Evolutionary conservation across 2,329 filamentous ascomycete genomes (phyloP), one percentile per base, ranked within the genome.

Genomic region (Uncinocarpus reesii): DNA sequence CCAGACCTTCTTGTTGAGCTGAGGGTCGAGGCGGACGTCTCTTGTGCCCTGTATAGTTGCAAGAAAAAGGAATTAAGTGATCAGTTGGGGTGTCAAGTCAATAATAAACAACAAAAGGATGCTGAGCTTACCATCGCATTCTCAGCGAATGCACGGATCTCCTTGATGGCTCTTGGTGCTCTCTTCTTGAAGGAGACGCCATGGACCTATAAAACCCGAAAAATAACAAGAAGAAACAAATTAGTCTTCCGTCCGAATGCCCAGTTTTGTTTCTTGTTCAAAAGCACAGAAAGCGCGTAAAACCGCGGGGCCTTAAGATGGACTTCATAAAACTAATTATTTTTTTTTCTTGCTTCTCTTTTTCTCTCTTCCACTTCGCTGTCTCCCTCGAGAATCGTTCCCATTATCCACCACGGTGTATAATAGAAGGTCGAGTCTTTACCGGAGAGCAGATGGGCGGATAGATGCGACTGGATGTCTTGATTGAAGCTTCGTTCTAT

Each of bases 1-100:
- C 92, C 92, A 98, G 72, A 98, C 90, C 82, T 98, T 96, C 86
- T 98, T 98, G 85, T 98, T 98, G 68, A 98, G 78, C 77, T 92
- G 85, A 68, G 92, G 92, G 81, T 98, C 92, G 69, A 98, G 76
- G 65, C 92, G 92, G 76, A 98, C 92, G 71, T 98, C 92, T 67
- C 79, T 75, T 75, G 92, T 98, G 70, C 90, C 90, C 92, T 98
- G 40, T 35, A 28, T 21, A n/a, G 16, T 43, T 15, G 37, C 18
- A 23, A 24, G 52, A 28, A 44, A 42, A 41, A 11, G 29, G 32
- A 37, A 52, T 37, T 53, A 49, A 42, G 3, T 15, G 23, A 34
- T 36, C 26, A 15, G n/a, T 1, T 10, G 8, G 7, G 3, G 13
- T 41, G 3, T 31, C 26, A 28, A 28, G 11, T 28, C 11, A 11